phyloP scores from a whole-genome alignment of 2,329 filamentous ascomycete genomes.

The Davidsoniella australis region DNA sequence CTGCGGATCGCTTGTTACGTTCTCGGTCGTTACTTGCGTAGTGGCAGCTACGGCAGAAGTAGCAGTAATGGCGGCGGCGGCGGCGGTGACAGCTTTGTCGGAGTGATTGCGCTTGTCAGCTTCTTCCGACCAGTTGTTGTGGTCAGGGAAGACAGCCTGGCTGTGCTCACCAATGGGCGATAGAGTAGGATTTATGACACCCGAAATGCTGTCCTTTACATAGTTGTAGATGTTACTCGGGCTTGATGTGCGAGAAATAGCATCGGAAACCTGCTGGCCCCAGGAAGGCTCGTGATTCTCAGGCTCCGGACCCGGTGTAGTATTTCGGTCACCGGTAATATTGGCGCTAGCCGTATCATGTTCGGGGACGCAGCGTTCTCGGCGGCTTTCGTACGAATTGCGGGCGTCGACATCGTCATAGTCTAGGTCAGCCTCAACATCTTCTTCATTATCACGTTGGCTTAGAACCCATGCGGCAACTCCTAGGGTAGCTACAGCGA shows the following conservation, averaged over 20 bases:
- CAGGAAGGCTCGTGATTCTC: constrained; percentile 27
- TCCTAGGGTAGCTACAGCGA: constrained; percentile 73
- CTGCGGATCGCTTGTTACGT: not conserved
- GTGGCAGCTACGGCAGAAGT: constrained; percentile 7
- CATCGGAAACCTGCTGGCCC: constrained; percentile 63
- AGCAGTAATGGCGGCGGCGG: too few relatives aligned
- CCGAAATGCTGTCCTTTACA: constrained; percentile 66
- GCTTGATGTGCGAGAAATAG: constrained; percentile 64
- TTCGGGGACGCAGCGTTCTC: constrained; percentile 16
- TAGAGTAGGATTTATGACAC: constrained; percentile 65
- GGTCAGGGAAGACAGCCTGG: constrained; percentile 62
- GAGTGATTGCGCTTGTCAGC: constrained; percentile 46
- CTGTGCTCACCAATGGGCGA: constrained; percentile 74
- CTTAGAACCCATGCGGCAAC: constrained; percentile 89
- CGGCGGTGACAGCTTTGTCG: not conserved
- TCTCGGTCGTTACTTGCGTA: not conserved
- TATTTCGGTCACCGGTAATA: not conserved
- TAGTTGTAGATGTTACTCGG: constrained; percentile 78
- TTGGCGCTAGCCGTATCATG: constrained; percentile 14
- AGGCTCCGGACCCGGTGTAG: not conserved
- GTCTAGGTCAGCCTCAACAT: constrained; percentile 36
- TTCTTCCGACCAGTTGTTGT: constrained; percentile 85
- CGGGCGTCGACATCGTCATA: constrained; percentile 30
- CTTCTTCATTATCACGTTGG: constrained; percentile 62
- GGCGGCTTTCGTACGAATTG: not conserved